A percentile compares a stretch with the other conserved stretches of the same genome.
Evolutionary conservation across 1,284 basidiomycete species (phyloP).

Genomic region (Stereum hirsutum): DNA sequence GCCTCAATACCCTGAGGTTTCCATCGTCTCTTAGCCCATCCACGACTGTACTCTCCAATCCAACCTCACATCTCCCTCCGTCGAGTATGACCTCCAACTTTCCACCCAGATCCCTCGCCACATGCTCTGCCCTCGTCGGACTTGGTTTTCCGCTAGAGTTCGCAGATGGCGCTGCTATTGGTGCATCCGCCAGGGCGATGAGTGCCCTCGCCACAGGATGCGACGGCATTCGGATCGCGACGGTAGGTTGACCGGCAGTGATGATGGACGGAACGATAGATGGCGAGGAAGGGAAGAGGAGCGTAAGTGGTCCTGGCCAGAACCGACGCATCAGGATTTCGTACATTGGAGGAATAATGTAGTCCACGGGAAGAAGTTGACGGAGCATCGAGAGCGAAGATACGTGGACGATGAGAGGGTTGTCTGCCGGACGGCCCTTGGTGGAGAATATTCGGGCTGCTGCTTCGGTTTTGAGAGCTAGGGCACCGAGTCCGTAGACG

Average conservation of each 20-base stretch:
- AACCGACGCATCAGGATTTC: constrained; percentile 70
- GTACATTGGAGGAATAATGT: constrained; percentile 56
- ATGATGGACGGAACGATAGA: constrained; percentile 52
- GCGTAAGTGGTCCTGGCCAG: constrained; percentile 93
- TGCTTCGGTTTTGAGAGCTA: constrained; percentile 65
- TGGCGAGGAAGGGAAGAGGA: constrained; percentile 78
- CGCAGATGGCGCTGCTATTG: constrained; percentile 92
- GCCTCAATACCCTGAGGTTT: constrained; percentile 76
- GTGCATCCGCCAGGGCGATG: constrained; percentile 67
- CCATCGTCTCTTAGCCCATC: constrained; percentile 75
- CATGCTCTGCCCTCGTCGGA: constrained; percentile 89
- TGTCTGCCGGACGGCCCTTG: constrained; percentile 92
- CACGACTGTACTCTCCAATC: constrained; percentile 93
- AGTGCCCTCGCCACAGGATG: constrained; percentile 90
- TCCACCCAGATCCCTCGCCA: constrained; percentile 69
- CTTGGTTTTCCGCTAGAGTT: constrained; percentile 93
- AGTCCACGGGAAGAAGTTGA: constrained; percentile 59
- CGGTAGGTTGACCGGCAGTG: constrained; percentile 75
- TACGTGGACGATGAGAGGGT: constrained; percentile 97
- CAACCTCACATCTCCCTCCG: constrained; percentile 87
- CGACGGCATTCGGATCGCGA: constrained; percentile 91
- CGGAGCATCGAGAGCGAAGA: constrained; percentile 79
- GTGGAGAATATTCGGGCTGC: constrained; percentile 75
- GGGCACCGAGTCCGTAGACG: constrained; percentile 93
- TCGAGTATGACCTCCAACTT: constrained; percentile 80